Conservation (phyloP, 2,329 filamentous ascomycete genomes). For the Boeremia lycopersici region DNA sequence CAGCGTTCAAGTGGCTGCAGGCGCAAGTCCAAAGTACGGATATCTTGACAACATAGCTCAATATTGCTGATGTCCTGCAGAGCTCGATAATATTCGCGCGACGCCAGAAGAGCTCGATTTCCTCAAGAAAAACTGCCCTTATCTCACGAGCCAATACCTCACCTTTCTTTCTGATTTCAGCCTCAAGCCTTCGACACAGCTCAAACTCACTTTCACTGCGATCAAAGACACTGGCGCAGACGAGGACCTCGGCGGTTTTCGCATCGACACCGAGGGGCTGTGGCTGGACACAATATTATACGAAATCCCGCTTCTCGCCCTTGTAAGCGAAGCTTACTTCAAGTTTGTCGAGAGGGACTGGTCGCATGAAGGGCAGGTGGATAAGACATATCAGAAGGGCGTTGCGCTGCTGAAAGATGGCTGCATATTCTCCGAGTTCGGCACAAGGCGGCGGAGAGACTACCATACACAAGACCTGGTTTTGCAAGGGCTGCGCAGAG, state of each 20-base stretch:
- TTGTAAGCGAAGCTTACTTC: conserved; percentile 97
- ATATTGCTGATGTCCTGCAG: conserved; percentile 50
- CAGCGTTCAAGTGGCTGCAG: conserved; percentile 83
- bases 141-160: conserved; percentile 79
- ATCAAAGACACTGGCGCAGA: conserved; percentile 65
- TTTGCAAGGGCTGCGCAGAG: conserved; percentile 81
- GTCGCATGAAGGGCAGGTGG: conserved; percentile 84
- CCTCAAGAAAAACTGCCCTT: conserved; percentile 78
- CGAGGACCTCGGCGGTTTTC: conserved; percentile 72
- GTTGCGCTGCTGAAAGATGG: conserved; percentile 76
- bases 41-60: background rate
- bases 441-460: conserved; percentile 84
- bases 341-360: conserved; percentile 94
- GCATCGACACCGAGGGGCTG: conserved; percentile 76
- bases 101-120: conserved; percentile 80
- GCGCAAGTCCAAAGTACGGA: conserved; percentile 77
- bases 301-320: conserved; percentile 89
- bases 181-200: conserved; percentile 79
- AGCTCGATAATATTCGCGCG: conserved; percentile 81
- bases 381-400: conserved; percentile 83
- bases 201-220: conserved; percentile 70
- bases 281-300: conserved; percentile 98
- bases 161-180: conserved; percentile 81
- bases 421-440: conserved; percentile 93
- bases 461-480: conserved; percentile 95